Evolutionary conservation across 225 moss, liverwort and hornwort genomes (phyloP), one percentile per base, ranked within the genome.

Genomic region (Sphagnum contortum): DNA sequence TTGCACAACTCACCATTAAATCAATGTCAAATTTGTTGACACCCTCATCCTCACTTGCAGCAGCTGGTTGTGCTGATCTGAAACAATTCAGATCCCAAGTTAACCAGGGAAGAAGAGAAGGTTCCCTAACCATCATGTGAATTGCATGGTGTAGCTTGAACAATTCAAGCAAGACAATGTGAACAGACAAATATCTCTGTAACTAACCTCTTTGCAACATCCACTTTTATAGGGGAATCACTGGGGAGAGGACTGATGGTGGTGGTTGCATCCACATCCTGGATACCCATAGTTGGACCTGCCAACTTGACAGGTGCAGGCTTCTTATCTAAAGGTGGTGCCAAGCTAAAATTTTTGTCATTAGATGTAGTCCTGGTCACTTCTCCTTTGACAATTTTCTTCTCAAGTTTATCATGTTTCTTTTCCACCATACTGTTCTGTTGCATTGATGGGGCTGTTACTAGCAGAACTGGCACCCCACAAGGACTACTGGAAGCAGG

Each of bases 151-250:
- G 29, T 29, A 29, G 1, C 29, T 29, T 29, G 29, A 29, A 29
- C 29, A 29, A 29, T 29, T 29, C 29, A 29, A 29, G 29, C 29
- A 29, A 29, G 29, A 29, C 29, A 29, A 29, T 29, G 29, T 29
- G 29, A 29, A 29, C 29, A 29, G 29, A 29, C 29, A 29, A 29
- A 29, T 29, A 0, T 29, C 29, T 29, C 29, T 29, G 29, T 6
- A 5, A 62, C 9, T 3, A 63, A 94, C 94, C 91, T 87, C 70
- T 74, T 85, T 50, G 75, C 85, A 65, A 76, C 66, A 69, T 94
- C 91, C 80, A 64, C 0, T 72, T 76, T 81, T 9, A 69, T 44
- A 49, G 65, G 75, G 1, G 72, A 11, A 4, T 61, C 76, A 47
- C 51, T 75, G 12, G 52, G 64, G 57, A 50, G 44, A 50, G 69